A percentile compares a stretch with the other conserved stretches of the same genome.
Conservation (phyloP, 192 early-diverging fungal genomes). For the Coemansia sp. region DNA sequence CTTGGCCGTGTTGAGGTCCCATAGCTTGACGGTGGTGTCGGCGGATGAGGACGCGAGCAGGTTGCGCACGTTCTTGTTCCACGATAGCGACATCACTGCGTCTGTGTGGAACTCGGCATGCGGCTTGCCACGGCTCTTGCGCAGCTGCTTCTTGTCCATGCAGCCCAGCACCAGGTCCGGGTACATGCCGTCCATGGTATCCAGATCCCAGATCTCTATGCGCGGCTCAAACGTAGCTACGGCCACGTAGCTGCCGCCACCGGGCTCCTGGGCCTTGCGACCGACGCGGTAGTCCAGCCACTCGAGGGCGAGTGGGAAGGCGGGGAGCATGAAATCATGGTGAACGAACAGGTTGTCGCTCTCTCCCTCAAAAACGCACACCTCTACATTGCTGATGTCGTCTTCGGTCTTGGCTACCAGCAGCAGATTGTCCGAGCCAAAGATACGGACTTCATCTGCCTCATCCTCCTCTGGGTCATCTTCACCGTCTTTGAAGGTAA, state of each 20-base stretch:
- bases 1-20: constrained; percentile 80
- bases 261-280: constrained; percentile 54
- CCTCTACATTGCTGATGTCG: constrained; percentile 92
- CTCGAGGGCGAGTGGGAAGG: constrained; percentile 93
- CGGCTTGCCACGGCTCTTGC: constrained; percentile 38
- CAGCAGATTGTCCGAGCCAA: constrained; percentile 80
- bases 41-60: constrained; percentile 90
- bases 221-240: constrained; percentile 97
- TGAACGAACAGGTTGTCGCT: constrained; percentile 92
- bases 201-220: constrained; percentile 99
- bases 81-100: constrained; percentile 91
- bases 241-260: constrained; percentile 86
- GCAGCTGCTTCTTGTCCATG: constrained; percentile 26
- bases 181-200: constrained; percentile 85
- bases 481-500: constrained; percentile 65
- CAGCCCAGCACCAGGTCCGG: constrained; percentile 86
- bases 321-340: constrained; percentile 96
- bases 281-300: constrained; percentile 92
- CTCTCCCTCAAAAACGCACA: constrained; percentile 83
- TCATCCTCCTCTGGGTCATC: constrained; percentile 61
- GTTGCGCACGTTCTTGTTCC: constrained; percentile 76
- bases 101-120: constrained; percentile 88
- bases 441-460: constrained; percentile 75
- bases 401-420: constrained; percentile 96
- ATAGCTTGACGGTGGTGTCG: constrained; percentile 96